phyloP scores from a whole-genome alignment of 768 basidiomycete species.

The Udeniomyces megalosporus region DNA sequence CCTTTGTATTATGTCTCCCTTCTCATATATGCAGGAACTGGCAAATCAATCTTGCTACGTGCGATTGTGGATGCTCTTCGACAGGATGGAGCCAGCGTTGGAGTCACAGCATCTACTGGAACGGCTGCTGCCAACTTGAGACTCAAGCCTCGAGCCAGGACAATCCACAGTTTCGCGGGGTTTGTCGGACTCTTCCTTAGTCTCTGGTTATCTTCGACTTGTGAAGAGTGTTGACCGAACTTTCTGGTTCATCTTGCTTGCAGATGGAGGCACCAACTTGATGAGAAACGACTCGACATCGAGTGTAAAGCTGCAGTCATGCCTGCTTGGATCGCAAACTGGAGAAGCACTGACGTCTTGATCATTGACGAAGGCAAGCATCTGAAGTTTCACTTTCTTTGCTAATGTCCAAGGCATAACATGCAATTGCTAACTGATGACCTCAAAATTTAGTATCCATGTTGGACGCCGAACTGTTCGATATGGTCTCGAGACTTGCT shows the following conservation, averaged over 20 bases:
- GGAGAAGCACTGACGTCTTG: slow-evolving; percentile 67
- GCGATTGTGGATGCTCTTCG: slow-evolving; percentile 70
- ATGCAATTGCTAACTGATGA: background rate
- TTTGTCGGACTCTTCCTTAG: too few species aligned
- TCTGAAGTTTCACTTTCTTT: too few species aligned
- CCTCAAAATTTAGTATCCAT: slow-evolving; percentile 58
- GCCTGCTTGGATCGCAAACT: too few species aligned
- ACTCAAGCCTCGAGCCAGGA: slow-evolving; percentile 41
- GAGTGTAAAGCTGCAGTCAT: too few species aligned
- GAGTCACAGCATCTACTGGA: slow-evolving; percentile 88
- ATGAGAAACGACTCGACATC: slow-evolving; percentile 37
- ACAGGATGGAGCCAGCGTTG: slow-evolving; percentile 46
- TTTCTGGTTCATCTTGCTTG: background rate
- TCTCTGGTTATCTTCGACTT: too few species aligned
- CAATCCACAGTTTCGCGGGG: background rate
- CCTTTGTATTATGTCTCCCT: too few species aligned
- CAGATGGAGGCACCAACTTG: background rate
- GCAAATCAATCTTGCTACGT: slow-evolving; percentile 87
- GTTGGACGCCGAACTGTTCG: slow-evolving; percentile 69
- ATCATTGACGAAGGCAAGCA: slow-evolving; percentile 69
- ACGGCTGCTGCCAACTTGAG: slow-evolving; percentile 76
- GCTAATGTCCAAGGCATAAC: background rate
- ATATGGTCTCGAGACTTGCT: too few species aligned
- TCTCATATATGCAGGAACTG: slow-evolving; percentile 63
- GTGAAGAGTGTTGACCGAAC: too few species aligned